Base-by-base conservation (phyloP, 1,284 basidiomycete genomes). In the Moniliophthora roreri region DNA sequence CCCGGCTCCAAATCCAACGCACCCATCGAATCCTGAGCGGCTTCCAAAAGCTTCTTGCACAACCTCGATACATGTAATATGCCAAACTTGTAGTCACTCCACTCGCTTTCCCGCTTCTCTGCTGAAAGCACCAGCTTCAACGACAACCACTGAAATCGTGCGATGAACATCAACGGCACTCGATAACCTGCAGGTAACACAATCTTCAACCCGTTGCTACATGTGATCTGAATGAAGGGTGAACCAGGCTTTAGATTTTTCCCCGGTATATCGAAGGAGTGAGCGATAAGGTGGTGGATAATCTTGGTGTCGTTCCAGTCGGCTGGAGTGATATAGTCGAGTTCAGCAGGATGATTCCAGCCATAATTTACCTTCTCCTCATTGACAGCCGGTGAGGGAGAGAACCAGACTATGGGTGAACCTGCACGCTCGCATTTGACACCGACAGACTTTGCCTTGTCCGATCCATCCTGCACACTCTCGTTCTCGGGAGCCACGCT, bases 121-220 rank as follows among this genome's bases (percentile, higher is more conserved):
- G 69, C 67, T 6, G 65, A 67, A 44, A 77, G 54, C 2, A 75
- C 70, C 23, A 77, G 63, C 42, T 63, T 58, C 2, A 75, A 53
- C 10, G 65, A 68, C 46, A 69, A 67, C 72, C 72, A 75, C 48
- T 70, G 69, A 53, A 72, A 76, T 46, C 71, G 71, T 44, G 69
- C 68, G 8, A 72, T 65, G 58, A 75, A 77, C 65, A 77, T 68
- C 6, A 77, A 60, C 1, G 75, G 75, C 20, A 73, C 57, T 2
- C 75, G 63, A 57, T 77, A 77, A 13, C 61, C 66, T 9, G 68
- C 60, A 1, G 75, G 75, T 2, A 72, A 51, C 4, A 57, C 50
- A 0, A 63, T 62, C 7, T 52, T 53, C 7, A 47, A 24, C 1
- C 62, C 65, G 34, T 65, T 59, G 7, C 49, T 42, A 3, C 54